Evolutionary conservation across 2,329 filamentous ascomycete genomes (phyloP).

Genomic region (Sphaerulina vaccinii): DNA sequence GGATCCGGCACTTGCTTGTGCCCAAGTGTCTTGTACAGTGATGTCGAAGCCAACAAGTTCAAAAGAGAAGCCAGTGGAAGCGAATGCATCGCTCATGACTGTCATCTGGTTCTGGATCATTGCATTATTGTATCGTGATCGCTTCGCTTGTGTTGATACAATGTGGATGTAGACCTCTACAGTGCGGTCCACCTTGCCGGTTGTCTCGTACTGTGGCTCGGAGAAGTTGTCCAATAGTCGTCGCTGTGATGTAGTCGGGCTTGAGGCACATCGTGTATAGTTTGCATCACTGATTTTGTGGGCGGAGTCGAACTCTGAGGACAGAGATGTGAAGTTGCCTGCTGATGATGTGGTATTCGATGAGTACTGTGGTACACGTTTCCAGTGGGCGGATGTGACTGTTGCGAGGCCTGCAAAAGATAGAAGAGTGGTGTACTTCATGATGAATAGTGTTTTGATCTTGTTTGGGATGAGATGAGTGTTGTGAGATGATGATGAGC

Average conservation of each 20-base stretch:
- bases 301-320: neutral
- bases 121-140: slow-evolving; percentile 37
- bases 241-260: slow-evolving; percentile 1
- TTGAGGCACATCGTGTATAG: slow-evolving; percentile 4
- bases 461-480: neutral
- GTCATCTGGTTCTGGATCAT: slow-evolving; percentile 39
- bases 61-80: slow-evolving; percentile 51
- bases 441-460: neutral
- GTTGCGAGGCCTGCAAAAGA: neutral
- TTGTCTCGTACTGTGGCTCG: neutral
- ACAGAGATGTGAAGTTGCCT: neutral
- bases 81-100: slow-evolving; percentile 41
- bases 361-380: neutral
- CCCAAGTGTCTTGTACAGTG: slow-evolving; percentile 54
- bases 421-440: slow-evolving; percentile 5
- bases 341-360: neutral
- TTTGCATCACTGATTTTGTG: neutral
- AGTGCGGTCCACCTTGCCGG: neutral
- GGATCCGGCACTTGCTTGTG: slow-evolving; percentile 47
- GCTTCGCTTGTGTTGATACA: slow-evolving; percentile 36
- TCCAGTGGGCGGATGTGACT: slow-evolving; percentile 2
- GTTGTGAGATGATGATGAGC: neutral
- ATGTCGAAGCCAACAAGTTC: slow-evolving; percentile 47
- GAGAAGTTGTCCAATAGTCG: slow-evolving; percentile 8
- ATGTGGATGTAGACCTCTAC: slow-evolving; percentile 42